A percentile compares a stretch with the other conserved stretches of the same genome.
phyloP scores from a whole-genome alignment of 2,329 filamentous ascomycete species.

The Pseudogymnoascus sp. region DNA sequence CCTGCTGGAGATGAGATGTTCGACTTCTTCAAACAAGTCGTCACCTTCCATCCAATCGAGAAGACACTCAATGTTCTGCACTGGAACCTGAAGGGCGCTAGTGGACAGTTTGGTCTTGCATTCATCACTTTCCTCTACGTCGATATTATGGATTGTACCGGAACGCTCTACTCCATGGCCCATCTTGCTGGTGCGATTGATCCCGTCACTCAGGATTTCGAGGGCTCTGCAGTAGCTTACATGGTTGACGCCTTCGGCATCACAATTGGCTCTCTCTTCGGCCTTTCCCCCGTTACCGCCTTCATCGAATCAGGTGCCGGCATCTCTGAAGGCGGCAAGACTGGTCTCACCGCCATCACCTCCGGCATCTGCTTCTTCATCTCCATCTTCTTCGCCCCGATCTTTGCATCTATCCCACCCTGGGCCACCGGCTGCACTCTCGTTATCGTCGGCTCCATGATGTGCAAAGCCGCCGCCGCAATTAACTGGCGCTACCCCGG shows the following conservation, averaged over 20 bases:
- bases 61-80: slow-evolving; percentile 62
- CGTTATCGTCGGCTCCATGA: slow-evolving; percentile 79
- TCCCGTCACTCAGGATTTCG: slow-evolving; percentile 76
- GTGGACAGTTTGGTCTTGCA: slow-evolving; percentile 71
- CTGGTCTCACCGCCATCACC: slow-evolving; percentile 72
- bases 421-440: slow-evolving; percentile 89
- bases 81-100: slow-evolving; percentile 56
- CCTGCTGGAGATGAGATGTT: slow-evolving; percentile 60
- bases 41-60: slow-evolving; percentile 71
- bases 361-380: slow-evolving; percentile 80
- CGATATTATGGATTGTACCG: slow-evolving; percentile 80
- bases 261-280: slow-evolving; percentile 70
- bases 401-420: slow-evolving; percentile 80
- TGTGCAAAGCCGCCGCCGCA: slow-evolving; percentile 68
- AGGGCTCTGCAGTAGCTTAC: slow-evolving; percentile 76
- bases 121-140: slow-evolving; percentile 87
- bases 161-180: slow-evolving; percentile 84
- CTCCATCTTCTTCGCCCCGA: slow-evolving; percentile 80
- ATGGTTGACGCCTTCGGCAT: slow-evolving; percentile 62
- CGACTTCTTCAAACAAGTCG: slow-evolving; percentile 82
- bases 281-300: slow-evolving; percentile 72
- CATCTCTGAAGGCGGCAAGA: slow-evolving; percentile 79
- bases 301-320: slow-evolving; percentile 87
- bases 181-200: slow-evolving; percentile 74
- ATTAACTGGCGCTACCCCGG: slow-evolving; percentile 88